These are phyloP conservation scores for Stemphylium vesicarium DNA, from an alignment of 2,329 filamentous ascomycete genomes.

Conservation along the genomic window DNA sequence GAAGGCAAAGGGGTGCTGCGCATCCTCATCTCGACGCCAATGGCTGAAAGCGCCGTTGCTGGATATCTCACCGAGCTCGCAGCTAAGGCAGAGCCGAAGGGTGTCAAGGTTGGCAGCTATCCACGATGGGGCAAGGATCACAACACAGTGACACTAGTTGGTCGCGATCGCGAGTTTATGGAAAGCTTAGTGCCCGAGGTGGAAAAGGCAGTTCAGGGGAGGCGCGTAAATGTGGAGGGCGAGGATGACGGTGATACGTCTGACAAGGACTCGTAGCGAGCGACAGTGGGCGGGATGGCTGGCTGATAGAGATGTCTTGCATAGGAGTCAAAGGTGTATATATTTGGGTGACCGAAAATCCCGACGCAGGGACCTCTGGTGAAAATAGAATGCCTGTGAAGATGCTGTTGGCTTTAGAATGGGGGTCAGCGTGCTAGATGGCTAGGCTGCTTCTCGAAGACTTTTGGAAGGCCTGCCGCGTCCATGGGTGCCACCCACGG, in stretches of 20 bases:
- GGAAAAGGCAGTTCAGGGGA: conserved; percentile 75
- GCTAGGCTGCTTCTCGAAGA: conserved; percentile 38
- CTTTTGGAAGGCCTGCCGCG: conserved; percentile 28
- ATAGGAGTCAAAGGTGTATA: conserved; percentile 7
- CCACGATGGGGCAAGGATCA: conserved; percentile 85
- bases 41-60: conserved; percentile 85
- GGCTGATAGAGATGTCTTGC: conserved; percentile 19
- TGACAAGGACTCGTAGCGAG: conserved; percentile 47
- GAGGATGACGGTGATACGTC: conserved; percentile 54
- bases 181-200: conserved; percentile 82
- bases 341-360: not conserved
- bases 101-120: conserved; percentile 94
- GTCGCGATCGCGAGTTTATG: conserved; percentile 74
- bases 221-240: conserved; percentile 72
- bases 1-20: conserved; percentile 81
- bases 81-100: conserved; percentile 71
- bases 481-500: conserved; percentile 5
- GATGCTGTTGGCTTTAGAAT: conserved; percentile 4
- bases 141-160: conserved; percentile 91
- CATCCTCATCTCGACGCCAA: conserved; percentile 83
- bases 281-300: not conserved
- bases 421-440: conserved; percentile 15
- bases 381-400: conserved; percentile 22
- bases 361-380: conserved; percentile 22
- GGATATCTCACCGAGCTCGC: conserved; percentile 82